Percentiles rank a stretch among this genome's conserved stretches.
Conservation (phyloP, 805 yeast genomes). For the Candida methanosorbosa region DNA sequence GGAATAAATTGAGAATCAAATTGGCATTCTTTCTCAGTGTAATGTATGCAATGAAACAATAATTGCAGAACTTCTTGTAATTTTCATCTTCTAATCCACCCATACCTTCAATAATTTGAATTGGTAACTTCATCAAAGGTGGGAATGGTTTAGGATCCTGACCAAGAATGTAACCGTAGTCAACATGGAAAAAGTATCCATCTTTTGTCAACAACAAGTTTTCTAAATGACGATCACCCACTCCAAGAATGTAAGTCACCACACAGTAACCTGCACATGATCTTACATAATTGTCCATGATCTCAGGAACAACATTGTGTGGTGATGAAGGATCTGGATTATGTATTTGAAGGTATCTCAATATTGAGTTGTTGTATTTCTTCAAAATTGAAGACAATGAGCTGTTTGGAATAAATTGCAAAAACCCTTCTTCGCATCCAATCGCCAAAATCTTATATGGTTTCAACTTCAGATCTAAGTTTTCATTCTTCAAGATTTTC, state of each 20-base stretch:
- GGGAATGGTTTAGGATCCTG: slow-evolving; percentile 98
- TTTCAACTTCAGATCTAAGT: slow-evolving; percentile 75
- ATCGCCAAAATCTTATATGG: slow-evolving; percentile 91
- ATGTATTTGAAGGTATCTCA: slow-evolving; percentile 59
- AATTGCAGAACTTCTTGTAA: slow-evolving; percentile 78
- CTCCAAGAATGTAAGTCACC: slow-evolving; percentile 87
- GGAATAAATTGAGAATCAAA: slow-evolving; percentile 81
- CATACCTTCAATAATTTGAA: slow-evolving; percentile 95
- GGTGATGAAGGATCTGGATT: slow-evolving; percentile 43
- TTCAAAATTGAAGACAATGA: slow-evolving; percentile 75
- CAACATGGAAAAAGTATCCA: slow-evolving; percentile 94
- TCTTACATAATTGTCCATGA: slow-evolving; percentile 89
- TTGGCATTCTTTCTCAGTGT: slow-evolving; percentile 86
- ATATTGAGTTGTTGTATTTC: slow-evolving; percentile 62
- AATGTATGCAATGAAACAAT: slow-evolving; percentile 90
- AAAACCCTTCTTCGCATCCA: slow-evolving; percentile 83
- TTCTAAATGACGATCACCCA: slow-evolving; percentile 95
- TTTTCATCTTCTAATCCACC: slow-evolving; percentile 87
- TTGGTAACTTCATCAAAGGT: slow-evolving; percentile 95
- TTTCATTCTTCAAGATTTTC: slow-evolving; percentile 76
- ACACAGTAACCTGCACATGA: slow-evolving; percentile 98
- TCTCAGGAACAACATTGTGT: slow-evolving; percentile 47
- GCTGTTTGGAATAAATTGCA: slow-evolving; percentile 90
- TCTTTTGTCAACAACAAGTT: slow-evolving; percentile 70
- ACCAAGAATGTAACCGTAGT: slow-evolving; percentile 93